Base-by-base conservation (phyloP, 176 grass and related monocot genomes). In the Thinopyrum elongatum region DNA sequence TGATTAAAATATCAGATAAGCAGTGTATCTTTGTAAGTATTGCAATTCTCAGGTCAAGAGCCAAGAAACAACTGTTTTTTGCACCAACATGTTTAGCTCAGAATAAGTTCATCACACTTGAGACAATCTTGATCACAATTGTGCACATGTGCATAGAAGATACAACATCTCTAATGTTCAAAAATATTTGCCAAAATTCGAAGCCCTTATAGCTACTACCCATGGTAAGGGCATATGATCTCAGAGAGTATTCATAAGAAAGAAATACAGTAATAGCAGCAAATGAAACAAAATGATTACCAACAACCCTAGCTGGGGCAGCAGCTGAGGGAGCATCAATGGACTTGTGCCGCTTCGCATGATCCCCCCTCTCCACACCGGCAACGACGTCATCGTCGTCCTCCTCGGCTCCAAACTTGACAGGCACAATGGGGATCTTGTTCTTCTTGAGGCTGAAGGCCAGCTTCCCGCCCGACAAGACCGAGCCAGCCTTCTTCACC, bases 371-470 rank as follows among this genome's bases (percentile, higher is more conserved):
- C 41, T 44, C 82, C 31, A 4, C 61, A 31, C 51, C 70, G 10
- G 22, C 51, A 4, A 38, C 84, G 42, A 94, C 91, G 17, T 92
- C 94, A 0, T 97, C 94, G 3, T 97, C 94, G 2, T 98, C 94
- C 35, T 96, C 92, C 36, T 94, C 92, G 5, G 74, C 82, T 8
- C 36, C 82, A 82, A 99, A 95, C 76, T 82, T 90, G 4, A 94
- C 88, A 30, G 92, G 88, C 0, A 77, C 42, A 12, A 87, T 42
- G 1, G 86, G 77, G 22, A 96, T 87, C 80, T 96, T 99, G 35
- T 90, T 86, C 89, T 98, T 99, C 85, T 99, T 99, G 28, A 99
- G 89, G 74, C 94, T 94, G 27, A 99, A 99, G 71, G 94, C 97
- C 47, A 99, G 90, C 88, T 96, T 99, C 12, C 92, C 85, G 11